A percentile compares a stretch with the other conserved stretches of the same genome.
Evolutionary conservation across 2,329 filamentous ascomycete species (phyloP).

Genomic region (Aspergillus sergii): DNA sequence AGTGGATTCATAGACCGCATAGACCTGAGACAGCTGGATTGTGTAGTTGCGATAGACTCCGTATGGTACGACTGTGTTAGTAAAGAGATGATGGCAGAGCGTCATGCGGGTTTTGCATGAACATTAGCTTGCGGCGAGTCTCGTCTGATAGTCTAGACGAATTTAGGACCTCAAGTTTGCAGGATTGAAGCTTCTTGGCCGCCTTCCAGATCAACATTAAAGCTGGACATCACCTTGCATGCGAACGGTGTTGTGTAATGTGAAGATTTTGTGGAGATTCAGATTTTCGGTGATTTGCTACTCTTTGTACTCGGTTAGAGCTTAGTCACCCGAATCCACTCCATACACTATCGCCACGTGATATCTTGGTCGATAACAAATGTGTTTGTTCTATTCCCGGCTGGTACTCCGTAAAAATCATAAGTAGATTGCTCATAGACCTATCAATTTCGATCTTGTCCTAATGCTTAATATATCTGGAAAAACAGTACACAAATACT

Average conservation of each 20-base stretch:
- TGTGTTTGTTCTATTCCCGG: too few relatives aligned
- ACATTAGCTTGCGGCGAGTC: neutral
- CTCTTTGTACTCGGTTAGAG: neutral
- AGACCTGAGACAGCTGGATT: conserved; percentile 39
- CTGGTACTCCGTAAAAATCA: too few relatives aligned
- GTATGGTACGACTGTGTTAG: neutral
- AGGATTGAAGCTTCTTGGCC: neutral
- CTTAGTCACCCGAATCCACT: conserved; percentile 8
- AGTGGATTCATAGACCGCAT: conserved; percentile 1
- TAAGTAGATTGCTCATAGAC: neutral
- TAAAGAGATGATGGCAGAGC: neutral
- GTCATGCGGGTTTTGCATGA: neutral
- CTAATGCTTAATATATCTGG: neutral
- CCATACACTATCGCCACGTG: conserved; percentile 8
- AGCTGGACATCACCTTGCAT: neutral
- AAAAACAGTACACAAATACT: neutral
- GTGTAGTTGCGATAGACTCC: conserved; percentile 30
- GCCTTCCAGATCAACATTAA: neutral
- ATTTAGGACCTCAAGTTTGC: neutral
- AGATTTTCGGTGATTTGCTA: too few relatives aligned
- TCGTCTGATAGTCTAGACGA: neutral
- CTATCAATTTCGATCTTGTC: neutral
- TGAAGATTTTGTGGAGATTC: neutral
- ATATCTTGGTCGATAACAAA: neutral
- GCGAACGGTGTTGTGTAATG: neutral